Evolutionary conservation across 495 filamentous ascomycete species (phyloP).

Genomic region (Aspergillus incahuasiensis): DNA sequence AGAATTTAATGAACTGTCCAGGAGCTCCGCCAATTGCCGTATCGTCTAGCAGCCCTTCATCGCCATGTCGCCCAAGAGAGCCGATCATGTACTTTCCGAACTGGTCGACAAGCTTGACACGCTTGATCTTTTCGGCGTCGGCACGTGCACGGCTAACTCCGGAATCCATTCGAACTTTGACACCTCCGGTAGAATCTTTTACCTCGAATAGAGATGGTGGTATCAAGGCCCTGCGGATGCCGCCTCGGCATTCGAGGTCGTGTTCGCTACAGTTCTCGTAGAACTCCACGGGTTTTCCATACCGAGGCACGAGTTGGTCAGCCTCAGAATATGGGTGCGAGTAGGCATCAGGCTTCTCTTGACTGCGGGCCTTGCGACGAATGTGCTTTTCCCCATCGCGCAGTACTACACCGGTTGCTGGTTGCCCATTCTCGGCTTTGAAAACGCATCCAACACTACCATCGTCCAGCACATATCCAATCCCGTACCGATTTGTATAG

Average conservation of each 20-base stretch:
- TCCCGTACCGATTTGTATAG: constrained; percentile 84
- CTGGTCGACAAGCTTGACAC: constrained; percentile 79
- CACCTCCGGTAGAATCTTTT: constrained; percentile 22
- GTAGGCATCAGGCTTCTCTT: constrained; percentile 50
- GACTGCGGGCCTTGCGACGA: constrained; percentile 47
- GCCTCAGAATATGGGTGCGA: constrained; percentile 53
- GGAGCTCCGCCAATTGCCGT: constrained; percentile 28
- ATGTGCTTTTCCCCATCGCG: constrained; percentile 55
- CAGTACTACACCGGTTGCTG: constrained; percentile 63
- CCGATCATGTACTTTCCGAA: constrained; percentile 93
- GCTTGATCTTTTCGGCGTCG: constrained; percentile 66
- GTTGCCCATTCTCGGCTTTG: constrained; percentile 56
- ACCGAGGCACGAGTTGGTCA: constrained; percentile 61
- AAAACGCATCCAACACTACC: constrained; percentile 80
- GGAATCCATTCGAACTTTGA: constrained; percentile 48
- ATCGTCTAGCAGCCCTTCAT: constrained; percentile 31
- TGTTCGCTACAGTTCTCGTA: constrained; percentile 66
- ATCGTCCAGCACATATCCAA: constrained; percentile 81
- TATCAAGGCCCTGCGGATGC: constrained; percentile 60
- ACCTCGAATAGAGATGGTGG: constrained; percentile 54
- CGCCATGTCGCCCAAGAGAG: constrained; percentile 47
- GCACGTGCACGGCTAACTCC: constrained; percentile 48
- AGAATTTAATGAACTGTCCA: constrained; percentile 74
- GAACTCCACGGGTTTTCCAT: constrained; percentile 65
- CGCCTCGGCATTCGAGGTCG: constrained; percentile 37